A percentile compares a stretch with the other conserved stretches of the same genome.
These are phyloP conservation scores for Ciborinia camelliae DNA, from an alignment of 2,329 filamentous ascomycete species.

Conservation along the genomic window DNA sequence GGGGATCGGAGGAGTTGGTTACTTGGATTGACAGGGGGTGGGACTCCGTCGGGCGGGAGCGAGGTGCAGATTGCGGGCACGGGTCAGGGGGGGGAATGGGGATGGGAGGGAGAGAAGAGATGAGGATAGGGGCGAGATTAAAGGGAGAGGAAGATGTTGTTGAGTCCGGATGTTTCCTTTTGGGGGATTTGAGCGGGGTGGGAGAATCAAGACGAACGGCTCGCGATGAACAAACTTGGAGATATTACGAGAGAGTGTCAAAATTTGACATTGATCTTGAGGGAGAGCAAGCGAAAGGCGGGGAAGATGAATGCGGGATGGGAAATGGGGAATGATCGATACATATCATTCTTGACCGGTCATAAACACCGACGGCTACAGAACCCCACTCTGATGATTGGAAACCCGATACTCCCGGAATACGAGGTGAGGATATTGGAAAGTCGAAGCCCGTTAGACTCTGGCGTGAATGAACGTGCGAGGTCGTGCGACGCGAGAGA, in stretches of 20 bases:
- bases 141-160: slow-evolving; percentile 11
- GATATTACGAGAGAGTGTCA: too few species aligned
- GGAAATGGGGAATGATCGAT: too few species aligned
- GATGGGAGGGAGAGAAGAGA: slow-evolving; percentile 4
- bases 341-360: too few species aligned
- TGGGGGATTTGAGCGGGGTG: background rate
- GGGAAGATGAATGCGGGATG: too few species aligned
- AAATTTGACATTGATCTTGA: too few species aligned
- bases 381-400: background rate
- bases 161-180: background rate
- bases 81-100: background rate
- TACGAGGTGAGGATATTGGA: background rate
- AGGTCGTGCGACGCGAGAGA: too few species aligned
- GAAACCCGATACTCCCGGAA: background rate
- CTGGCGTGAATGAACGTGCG: background rate
- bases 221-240: too few species aligned
- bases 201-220: background rate
- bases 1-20: slow-evolving; percentile 63
- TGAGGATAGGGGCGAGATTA: background rate
- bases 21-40: slow-evolving; percentile 8
- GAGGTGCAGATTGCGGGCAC: background rate
- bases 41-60: background rate
- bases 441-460: background rate
- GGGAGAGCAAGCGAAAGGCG: too few species aligned
- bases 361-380: background rate